Conservation (phyloP, 1,139 yeast species). For the Candida sp. region DNA sequence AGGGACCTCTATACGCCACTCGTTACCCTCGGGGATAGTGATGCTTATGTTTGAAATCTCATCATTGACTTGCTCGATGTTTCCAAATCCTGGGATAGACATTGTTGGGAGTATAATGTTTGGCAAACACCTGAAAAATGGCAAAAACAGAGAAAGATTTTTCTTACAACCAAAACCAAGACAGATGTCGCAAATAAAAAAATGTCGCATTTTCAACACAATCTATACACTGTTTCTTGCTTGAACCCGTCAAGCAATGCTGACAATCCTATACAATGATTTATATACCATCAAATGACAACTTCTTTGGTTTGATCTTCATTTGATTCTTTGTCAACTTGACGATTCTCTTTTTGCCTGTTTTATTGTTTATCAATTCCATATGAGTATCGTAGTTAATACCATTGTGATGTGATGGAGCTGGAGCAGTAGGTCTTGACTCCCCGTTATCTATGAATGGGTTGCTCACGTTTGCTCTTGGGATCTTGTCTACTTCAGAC, state of each 20-base stretch:
- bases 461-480: constrained; percentile 11
- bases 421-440: neutral
- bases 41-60: constrained; percentile 14
- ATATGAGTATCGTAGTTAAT: constrained; percentile 42
- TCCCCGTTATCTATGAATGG: constrained; percentile 16
- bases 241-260: constrained; percentile 5
- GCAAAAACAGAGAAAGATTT: neutral
- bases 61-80: constrained; percentile 1
- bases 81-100: constrained; percentile 30
- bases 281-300: constrained; percentile 17
- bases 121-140: neutral
- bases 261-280: no score
- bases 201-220: constrained; percentile 1
- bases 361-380: constrained; percentile 40
- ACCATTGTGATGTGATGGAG: neutral
- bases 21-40: constrained; percentile 53
- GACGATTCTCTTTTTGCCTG: constrained; percentile 41
- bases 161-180: no score
- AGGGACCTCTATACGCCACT: constrained; percentile 87
- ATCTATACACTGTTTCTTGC: neutral
- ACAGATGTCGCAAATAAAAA: neutral
- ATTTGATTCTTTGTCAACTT: constrained; percentile 37
- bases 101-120: constrained; percentile 4
- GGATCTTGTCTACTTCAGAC: constrained; percentile 10
- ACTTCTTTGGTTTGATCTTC: constrained; percentile 43